Base-by-base conservation (phyloP, 805 yeast genomes). In the Jamesozyma rosinii region DNA sequence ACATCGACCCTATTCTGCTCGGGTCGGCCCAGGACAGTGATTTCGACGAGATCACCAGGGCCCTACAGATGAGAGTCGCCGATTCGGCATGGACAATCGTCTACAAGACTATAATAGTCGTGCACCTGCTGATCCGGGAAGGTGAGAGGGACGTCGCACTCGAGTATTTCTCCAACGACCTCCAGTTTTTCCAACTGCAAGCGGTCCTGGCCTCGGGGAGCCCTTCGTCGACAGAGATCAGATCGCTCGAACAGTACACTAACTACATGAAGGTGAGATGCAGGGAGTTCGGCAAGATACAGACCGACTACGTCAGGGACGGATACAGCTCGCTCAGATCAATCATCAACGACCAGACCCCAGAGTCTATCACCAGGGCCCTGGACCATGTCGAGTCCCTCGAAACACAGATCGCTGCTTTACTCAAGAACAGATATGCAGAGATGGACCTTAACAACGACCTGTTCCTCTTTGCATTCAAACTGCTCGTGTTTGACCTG, bases 71-170 rank as follows among this genome's bases (percentile, higher is more conserved):
- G 15, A 68, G 96, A 41, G 69, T 88, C 37, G 76, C 75, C 42
- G 95, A 88, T 57, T 67, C 81, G 3, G 83, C 96, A 4, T 92
- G 96, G 95, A 83, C 95, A 5, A 79, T 89, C 44, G 92, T 83
- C 15, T 92, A 77, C 73, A 92, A 92, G 64, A 66, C 95, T 10
- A 69, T 90, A 51, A 72, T 90, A 47, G 94, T 90, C 29, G 59
- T 84, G 22, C 98, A 92, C 68, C 77, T 88, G 39, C 80, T 92
- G 89, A 78, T 90, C 37, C 76, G 96, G 41, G 97, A 92, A 58
- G 97, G 97, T 18, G 88, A 83, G 46, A 74, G 70, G 38, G 80
- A 85, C 54, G 81, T 77, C n/a, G 76, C 89, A 0, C 69, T 90
- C 50, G 64, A 72, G 35, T 88, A 72, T 64, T 68, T 77, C 45